Conservation (phyloP, 768 basidiomycete species). For the Phaeotremella skinneri region DNA sequence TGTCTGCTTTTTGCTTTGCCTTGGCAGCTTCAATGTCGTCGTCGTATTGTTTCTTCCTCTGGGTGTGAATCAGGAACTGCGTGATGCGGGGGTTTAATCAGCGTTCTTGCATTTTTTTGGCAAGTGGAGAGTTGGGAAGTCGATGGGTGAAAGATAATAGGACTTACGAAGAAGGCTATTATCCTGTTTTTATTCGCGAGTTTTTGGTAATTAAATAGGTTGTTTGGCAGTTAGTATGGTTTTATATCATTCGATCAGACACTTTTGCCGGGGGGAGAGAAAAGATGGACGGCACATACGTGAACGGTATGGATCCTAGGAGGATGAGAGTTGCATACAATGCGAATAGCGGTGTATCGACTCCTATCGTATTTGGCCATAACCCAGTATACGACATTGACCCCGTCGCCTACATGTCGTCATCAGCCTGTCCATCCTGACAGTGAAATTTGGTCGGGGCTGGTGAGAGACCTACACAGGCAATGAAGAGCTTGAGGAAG, state of each 20-base stretch:
- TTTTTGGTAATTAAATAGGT: neutral
- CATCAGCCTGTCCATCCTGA: neutral
- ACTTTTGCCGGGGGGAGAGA: too few relatives aligned
- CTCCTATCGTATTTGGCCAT: conserved; percentile 11
- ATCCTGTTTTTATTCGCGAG: conserved; percentile 1
- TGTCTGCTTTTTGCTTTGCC: neutral
- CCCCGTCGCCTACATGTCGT: conserved; percentile 26
- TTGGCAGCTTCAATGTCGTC: neutral
- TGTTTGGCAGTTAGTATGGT: too few relatives aligned
- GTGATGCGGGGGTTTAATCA: neutral
- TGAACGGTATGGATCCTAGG: conserved; percentile 31
- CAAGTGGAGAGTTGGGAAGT: neutral
- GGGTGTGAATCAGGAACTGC: neutral
- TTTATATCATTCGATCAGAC: too few relatives aligned
- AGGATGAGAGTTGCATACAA: conserved; percentile 38
- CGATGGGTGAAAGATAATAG: neutral
- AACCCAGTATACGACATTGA: conserved; percentile 33
- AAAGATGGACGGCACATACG: conserved; percentile 25
- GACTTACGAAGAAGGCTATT: conserved; percentile 22
- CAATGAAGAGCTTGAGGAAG: conserved; percentile 43
- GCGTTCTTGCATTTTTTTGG: neutral
- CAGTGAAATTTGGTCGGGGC: neutral
- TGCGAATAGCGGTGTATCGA: conserved; percentile 38
- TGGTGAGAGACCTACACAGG: conserved; percentile 20
- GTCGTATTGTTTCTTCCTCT: neutral